Evolutionary conservation across 176 grass and related monocot species (phyloP), one percentile per base, ranked within the genome.

Genomic region (Rhynchospora breviuscula): DNA sequence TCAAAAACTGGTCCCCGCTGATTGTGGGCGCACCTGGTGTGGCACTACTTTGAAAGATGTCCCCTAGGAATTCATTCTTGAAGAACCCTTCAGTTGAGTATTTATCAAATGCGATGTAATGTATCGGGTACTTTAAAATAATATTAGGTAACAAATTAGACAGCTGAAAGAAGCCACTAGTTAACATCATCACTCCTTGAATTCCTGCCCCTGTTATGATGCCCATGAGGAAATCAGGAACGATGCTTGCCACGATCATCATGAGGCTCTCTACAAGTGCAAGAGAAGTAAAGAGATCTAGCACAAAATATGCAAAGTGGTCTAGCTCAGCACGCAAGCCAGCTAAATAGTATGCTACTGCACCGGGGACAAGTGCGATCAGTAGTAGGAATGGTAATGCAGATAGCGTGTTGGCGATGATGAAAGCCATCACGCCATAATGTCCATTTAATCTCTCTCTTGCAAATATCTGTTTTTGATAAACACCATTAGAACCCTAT

Each of bases 181-280:
- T 56, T 23, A 85, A 59, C 84, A 85, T 67, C 84, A 85, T 85
- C 31, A 85, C 44, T 54, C 84, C 84, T 79, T 79, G 84, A 63
- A 85, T 75, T 18, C 73, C 84, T 26, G 84, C 84, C 45, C 85
- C 85, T 29, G 61, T 81, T 69, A 87, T 73, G 19, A 87, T 87
- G 29, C 85, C 85, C 85, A 87, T 87, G 21, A 87, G 48, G 51
- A 81, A 87, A 61, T 87, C 63, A 8, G 85, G 85, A 14, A 87
- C 85, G 63, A 81, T 57, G n/a, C 59, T 73, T 0, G 85, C 85
- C 14, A 87, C 62, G 4, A 68, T 69, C 85, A 81, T 87, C 85
- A 87, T 81, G 59, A 87, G 7, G 47, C 85, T 47, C 63, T 87
- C 85, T 2, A 87, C 85, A 8, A 87, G 25, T 43, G 52, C 58